Percentiles rank a stretch among this genome's conserved stretches.
Evolutionary conservation across 1,284 basidiomycete species (phyloP).

Genomic region (Naganishia sp.): DNA sequence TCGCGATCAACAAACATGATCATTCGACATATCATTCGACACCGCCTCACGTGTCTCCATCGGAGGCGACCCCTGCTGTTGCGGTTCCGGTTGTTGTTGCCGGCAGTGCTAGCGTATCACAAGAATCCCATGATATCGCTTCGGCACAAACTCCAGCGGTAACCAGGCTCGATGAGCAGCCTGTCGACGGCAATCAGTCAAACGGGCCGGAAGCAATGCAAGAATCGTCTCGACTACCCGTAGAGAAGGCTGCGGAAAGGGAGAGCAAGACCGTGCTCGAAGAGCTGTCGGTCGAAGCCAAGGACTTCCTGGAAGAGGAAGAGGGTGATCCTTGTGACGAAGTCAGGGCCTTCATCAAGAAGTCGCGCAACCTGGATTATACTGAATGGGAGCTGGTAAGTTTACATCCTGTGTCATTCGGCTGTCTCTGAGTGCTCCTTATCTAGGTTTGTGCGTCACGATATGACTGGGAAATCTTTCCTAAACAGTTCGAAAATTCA

Average conservation of each 20-base stretch:
- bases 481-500: slow-evolving; percentile 55
- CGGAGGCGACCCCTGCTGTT: no score
- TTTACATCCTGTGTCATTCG: background rate
- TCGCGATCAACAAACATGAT: no score
- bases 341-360: slow-evolving; percentile 31
- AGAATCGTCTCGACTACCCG: background rate
- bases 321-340: slow-evolving; percentile 20
- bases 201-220: background rate
- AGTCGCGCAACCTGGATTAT: slow-evolving; percentile 47
- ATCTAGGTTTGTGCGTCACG: slow-evolving; percentile 57
- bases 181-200: no score
- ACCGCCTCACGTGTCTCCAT: no score
- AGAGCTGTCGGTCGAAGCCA: slow-evolving; percentile 3
- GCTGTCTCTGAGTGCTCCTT: background rate
- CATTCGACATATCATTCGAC: no score
- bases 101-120: background rate
- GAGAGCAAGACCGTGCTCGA: slow-evolving; percentile 18
- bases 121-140: background rate
- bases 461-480: slow-evolving; percentile 56
- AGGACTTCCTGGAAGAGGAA: slow-evolving; percentile 28
- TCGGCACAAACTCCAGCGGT: no score
- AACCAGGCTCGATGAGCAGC: background rate
- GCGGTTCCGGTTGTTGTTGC: no score
- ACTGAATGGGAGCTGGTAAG: slow-evolving; percentile 57
- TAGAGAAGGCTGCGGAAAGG: background rate